These are phyloP conservation scores for Akanthomyces muscarius DNA, from an alignment of 2,329 filamentous ascomycete species.

Conservation along the genomic window DNA sequence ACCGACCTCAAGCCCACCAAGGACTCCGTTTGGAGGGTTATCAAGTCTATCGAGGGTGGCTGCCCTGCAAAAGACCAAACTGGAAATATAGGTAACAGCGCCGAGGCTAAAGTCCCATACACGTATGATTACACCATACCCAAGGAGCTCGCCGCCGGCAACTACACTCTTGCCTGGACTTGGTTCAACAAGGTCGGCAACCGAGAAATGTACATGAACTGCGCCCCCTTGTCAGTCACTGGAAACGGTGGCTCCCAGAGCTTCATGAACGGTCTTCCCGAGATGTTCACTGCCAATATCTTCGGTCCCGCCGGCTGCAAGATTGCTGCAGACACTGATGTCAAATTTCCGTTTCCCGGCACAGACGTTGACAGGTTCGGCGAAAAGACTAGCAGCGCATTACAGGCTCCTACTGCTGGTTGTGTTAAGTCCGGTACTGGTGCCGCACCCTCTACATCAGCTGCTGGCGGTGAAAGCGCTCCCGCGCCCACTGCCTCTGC, in stretches of 20 bases:
- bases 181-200: conserved; percentile 95
- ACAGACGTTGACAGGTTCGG: conserved; percentile 47
- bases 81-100: conserved; percentile 55
- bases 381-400: conserved; percentile 31
- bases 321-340: conserved; percentile 53
- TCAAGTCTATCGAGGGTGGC: conserved; percentile 81
- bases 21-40: conserved; percentile 75
- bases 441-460: conserved; percentile 22
- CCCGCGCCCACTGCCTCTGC: conserved; percentile 19
- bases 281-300: conserved; percentile 68
- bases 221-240: conserved; percentile 67
- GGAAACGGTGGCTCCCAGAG: conserved; percentile 45
- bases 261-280: conserved; percentile 61
- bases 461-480: conserved; percentile 18
- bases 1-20: conserved; percentile 67
- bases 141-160: conserved; percentile 64
- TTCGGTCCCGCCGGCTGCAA: conserved; percentile 47
- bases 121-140: conserved; percentile 71
- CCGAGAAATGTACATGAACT: conserved; percentile 98
- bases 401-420: conserved; percentile 23
- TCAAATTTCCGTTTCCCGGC: conserved; percentile 64
- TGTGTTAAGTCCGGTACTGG: conserved; percentile 25
- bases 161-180: conserved; percentile 83
- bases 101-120: conserved; percentile 43
- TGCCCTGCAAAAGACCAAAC: conserved; percentile 61